A percentile compares a stretch with the other conserved stretches of the same genome.
phyloP scores from a whole-genome alignment of 2,329 filamentous ascomycete genomes.

The Parasarocladium wereldwijsianum region DNA sequence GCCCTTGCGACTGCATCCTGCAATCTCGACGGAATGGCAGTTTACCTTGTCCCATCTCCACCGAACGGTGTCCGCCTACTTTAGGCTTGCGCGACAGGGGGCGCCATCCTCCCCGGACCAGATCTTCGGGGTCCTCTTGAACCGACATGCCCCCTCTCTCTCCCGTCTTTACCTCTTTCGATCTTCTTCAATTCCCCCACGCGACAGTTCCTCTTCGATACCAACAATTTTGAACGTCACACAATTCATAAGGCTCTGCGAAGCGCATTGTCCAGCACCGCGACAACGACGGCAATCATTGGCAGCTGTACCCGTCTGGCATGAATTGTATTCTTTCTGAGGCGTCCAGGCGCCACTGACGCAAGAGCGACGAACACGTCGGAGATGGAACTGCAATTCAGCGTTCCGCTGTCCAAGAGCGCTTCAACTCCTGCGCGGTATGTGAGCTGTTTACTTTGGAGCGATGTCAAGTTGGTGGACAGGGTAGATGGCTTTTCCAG shows the following conservation, averaged over 20 bases:
- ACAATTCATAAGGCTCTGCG: no score
- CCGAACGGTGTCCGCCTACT: constrained; percentile 1
- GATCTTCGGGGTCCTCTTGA: constrained; percentile 5
- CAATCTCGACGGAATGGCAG: no score
- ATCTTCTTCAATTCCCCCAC: constrained; percentile 1
- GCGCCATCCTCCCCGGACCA: constrained; percentile 4
- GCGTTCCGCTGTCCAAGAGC: constrained; percentile 7
- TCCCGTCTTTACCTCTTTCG: neutral
- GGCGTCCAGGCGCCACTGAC: constrained; percentile 4
- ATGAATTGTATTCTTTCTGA: no score
- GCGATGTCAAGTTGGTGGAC: no score
- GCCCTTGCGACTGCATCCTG: no score
- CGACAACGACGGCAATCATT: no score
- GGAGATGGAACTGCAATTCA: constrained; percentile 4
- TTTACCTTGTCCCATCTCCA: no score
- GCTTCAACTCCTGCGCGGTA: constrained; percentile 5
- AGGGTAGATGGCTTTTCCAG: no score
- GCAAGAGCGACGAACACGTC: constrained; percentile 1
- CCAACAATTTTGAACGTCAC: neutral
- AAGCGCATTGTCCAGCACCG: no score
- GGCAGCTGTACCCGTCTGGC: no score
- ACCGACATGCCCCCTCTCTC: constrained; percentile 3
- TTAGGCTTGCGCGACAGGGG: constrained; percentile 2
- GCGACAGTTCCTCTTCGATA: neutral
- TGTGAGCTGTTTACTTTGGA: no score